phyloP scores from a whole-genome alignment of 306 rosid genomes.

The Hylodesmum podocarpum region DNA sequence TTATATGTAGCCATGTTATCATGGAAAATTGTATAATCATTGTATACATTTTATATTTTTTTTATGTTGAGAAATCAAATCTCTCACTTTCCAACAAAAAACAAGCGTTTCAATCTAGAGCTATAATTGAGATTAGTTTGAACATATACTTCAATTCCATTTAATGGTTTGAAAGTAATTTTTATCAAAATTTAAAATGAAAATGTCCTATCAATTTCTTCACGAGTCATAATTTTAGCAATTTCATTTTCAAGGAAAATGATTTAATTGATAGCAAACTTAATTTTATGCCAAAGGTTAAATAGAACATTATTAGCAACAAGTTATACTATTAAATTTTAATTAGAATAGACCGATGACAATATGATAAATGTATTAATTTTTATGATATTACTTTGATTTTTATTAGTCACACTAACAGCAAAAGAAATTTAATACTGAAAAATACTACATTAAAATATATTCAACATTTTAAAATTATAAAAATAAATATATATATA shows the following conservation, averaged over 20 bases:
- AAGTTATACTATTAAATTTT: too few relatives aligned
- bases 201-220: neutral
- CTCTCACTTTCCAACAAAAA: neutral
- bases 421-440: too few relatives aligned
- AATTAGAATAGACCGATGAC: too few relatives aligned
- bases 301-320: neutral
- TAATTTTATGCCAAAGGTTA: neutral
- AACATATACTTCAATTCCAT: neutral
- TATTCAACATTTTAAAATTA: too few relatives aligned
- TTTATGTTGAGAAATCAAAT: neutral
- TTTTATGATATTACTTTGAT: too few relatives aligned
- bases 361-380: too few relatives aligned
- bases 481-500: too few relatives aligned
- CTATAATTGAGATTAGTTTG: neutral
- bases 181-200: neutral
- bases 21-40: neutral
- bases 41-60: neutral
- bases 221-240: neutral
- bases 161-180: neutral
- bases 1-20: too few relatives aligned
- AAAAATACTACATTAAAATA: too few relatives aligned
- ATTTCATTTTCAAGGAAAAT: neutral
- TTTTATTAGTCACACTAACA: too few relatives aligned
- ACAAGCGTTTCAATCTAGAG: neutral
- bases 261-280: neutral